Base-by-base conservation (phyloP, 192 early-diverging fungal species). In the Coemansia umbellata region DNA sequence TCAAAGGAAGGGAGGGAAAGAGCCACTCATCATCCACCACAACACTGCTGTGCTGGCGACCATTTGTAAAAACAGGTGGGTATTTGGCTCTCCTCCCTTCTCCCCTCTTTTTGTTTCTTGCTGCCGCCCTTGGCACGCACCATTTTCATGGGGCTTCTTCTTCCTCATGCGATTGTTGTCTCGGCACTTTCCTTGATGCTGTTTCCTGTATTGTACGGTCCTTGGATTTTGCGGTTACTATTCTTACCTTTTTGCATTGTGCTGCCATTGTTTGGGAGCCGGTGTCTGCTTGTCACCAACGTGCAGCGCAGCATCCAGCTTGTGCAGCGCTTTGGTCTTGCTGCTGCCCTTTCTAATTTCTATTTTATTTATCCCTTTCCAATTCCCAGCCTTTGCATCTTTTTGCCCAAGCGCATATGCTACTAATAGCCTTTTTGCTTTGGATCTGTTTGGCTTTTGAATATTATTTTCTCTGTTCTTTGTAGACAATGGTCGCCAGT, bases 371-470 rank as follows among this genome's bases (percentile, higher is more conserved):
- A n/a, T n/a, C n/a, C n/a, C n/a, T n/a, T n/a, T n/a, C n/a, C n/a
- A n/a, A n/a, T n/a, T n/a, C n/a, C n/a, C n/a, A n/a, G n/a, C n/a
- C n/a, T n/a, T n/a, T n/a, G n/a, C n/a, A n/a, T n/a, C n/a, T n/a
- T n/a, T n/a, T n/a, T n/a, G n/a, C n/a, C n/a, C n/a, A n/a, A n/a
- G n/a, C n/a, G n/a, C n/a, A n/a, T 22, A 36, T 18, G 47, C 30
- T 48, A 48, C 43, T 37, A 48, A 37, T 50, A 48, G 57, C 10
- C 47, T 45, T 21, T n/a, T 17, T 15, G 13, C 52, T 22, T 40
- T n/a, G 15, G 48, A 50, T n/a, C n/a, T n/a, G n/a, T n/a, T n/a
- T n/a, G n/a, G n/a, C n/a, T n/a, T n/a, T n/a, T n/a, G n/a, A n/a
- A n/a, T n/a, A n/a, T 42, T 6, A 24, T 32, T 49, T 35, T 31